These are phyloP conservation scores for Pleomassaria siparia DNA, from an alignment of 2,329 filamentous ascomycete genomes.

Conservation along the genomic window DNA sequence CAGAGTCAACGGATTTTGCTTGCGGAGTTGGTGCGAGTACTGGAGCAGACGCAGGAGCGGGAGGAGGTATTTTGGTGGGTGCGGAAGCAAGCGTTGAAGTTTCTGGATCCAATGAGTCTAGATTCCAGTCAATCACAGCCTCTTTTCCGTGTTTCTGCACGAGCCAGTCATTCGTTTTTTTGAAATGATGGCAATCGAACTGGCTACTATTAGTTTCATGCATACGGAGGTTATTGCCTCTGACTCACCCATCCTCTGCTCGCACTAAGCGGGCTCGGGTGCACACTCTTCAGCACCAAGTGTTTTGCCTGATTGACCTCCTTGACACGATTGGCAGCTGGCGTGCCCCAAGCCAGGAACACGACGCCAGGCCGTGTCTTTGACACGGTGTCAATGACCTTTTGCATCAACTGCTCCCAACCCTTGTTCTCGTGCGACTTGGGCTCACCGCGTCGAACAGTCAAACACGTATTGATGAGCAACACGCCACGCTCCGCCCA, in stretches of 20 bases:
- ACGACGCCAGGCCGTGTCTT: constrained; percentile 81
- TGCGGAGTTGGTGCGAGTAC: too few relatives aligned
- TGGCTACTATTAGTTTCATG: constrained; percentile 40
- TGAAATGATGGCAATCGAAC: constrained; percentile 81
- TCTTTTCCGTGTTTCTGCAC: constrained; percentile 74
- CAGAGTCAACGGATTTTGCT: too few relatives aligned
- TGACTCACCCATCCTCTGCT: constrained; percentile 69
- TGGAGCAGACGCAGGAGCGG: too few relatives aligned
- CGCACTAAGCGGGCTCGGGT: constrained; percentile 92
- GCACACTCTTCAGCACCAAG: constrained; percentile 80
- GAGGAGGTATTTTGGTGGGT: too few relatives aligned
- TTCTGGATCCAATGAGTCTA: too few relatives aligned
- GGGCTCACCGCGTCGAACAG: constrained; percentile 84
- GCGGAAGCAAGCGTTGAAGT: too few relatives aligned
- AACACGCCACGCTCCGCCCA: constrained; percentile 95
- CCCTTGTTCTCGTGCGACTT: constrained; percentile 83
- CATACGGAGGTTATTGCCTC: background rate
- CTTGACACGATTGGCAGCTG: constrained; percentile 76
- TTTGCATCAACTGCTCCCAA: constrained; percentile 93
- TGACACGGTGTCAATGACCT: constrained; percentile 83
- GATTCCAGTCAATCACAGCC: constrained; percentile 82
- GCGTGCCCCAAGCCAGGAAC: constrained; percentile 90
- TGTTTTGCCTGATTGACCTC: constrained; percentile 74
- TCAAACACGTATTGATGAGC: constrained; percentile 91
- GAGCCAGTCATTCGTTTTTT: constrained; percentile 83